These are phyloP conservation scores for Ophiorrhiza pumila DNA, from an alignment of 257 asterid genomes.

Conservation along the genomic window DNA sequence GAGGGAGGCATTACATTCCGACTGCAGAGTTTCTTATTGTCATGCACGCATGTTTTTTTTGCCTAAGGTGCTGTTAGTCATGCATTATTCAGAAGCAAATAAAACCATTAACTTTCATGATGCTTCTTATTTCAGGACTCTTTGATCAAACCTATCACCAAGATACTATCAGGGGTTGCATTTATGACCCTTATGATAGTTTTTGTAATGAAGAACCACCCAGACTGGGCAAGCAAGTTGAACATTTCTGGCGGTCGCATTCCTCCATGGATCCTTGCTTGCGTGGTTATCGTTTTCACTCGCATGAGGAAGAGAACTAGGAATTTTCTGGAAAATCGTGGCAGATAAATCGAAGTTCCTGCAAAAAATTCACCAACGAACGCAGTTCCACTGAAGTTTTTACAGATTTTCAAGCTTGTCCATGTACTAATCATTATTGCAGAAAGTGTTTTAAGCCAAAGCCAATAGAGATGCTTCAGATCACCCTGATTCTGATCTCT, in stretches of 20 bases:
- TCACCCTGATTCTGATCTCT: background rate
- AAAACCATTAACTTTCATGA: background rate
- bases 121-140: constrained; percentile 56
- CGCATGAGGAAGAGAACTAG: constrained; percentile 83
- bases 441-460: background rate
- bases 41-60: background rate
- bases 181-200: constrained; percentile 45
- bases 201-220: constrained; percentile 59
- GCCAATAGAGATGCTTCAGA: background rate
- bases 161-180: constrained; percentile 58
- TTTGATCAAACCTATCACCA: constrained; percentile 61
- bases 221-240: constrained; percentile 59
- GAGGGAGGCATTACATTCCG: background rate
- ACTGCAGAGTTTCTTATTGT: background rate
- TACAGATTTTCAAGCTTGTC: background rate
- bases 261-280: constrained; percentile 84
- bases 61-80: background rate
- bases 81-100: background rate
- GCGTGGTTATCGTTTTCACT: constrained; percentile 75
- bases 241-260: constrained; percentile 42
- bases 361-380: background rate
- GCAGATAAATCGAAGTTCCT: constrained; percentile 18
- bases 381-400: background rate
- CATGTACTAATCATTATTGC: no score
- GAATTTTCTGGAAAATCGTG: constrained; percentile 43